Evolutionary conservation across 2,329 filamentous ascomycete species (phyloP).

Genomic region (Colletotrichum paranaense): DNA sequence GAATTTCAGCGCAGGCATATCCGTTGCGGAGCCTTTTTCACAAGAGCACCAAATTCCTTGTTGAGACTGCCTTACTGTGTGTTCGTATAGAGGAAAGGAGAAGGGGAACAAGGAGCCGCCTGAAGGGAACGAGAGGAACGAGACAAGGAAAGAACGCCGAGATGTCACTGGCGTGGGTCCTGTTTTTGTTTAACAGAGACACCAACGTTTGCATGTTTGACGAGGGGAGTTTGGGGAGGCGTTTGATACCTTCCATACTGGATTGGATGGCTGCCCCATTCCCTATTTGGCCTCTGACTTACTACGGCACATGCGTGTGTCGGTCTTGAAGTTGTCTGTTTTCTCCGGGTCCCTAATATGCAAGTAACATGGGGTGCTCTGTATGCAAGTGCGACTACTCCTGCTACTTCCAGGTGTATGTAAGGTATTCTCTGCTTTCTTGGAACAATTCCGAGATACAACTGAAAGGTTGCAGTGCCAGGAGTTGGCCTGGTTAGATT

Average conservation of each 20-base stretch:
- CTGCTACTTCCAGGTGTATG: too few relatives aligned
- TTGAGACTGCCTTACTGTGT: too few relatives aligned
- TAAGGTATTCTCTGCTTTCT: not conserved
- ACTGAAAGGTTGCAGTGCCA: not conserved
- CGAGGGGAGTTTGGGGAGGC: not conserved
- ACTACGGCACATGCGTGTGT: not conserved
- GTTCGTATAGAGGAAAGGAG: not conserved
- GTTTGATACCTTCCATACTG: not conserved
- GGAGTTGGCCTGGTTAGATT: not conserved
- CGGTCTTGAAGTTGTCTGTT: too few relatives aligned
- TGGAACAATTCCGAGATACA: not conserved
- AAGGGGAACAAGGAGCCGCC: not conserved
- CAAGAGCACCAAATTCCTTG: not conserved
- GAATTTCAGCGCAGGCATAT: not conserved
- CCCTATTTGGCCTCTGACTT: not conserved
- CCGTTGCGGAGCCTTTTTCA: not conserved
- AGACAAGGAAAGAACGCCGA: not conserved
- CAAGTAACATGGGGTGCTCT: too few relatives aligned
- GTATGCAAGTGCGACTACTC: not conserved
- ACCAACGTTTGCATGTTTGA: slow-evolving; percentile 5
- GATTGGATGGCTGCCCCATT: not conserved
- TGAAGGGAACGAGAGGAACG: not conserved
- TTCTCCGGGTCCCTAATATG: not conserved
- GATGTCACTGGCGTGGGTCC: not conserved
- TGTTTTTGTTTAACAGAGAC: slow-evolving; percentile 3